Evolutionary conservation across 805 yeast genomes (phyloP).

Genomic region (Cyberlindnera veronae): DNA sequence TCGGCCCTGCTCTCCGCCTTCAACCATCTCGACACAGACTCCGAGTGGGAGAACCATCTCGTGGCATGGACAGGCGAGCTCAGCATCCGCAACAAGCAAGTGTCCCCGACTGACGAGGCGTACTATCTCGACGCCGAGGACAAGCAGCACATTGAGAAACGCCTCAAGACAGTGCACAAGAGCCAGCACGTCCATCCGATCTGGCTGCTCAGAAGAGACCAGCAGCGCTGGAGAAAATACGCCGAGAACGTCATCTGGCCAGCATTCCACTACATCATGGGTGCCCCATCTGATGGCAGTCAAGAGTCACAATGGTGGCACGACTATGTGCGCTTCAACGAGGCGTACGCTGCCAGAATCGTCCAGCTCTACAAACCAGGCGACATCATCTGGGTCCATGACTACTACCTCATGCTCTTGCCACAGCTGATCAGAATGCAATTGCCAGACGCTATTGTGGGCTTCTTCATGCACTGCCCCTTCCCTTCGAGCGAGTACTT

Average conservation of each 20-base stretch:
- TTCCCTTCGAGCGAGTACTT: constrained; percentile 95
- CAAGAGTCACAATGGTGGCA: constrained; percentile 78
- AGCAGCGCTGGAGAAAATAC: constrained; percentile 79
- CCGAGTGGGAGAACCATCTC: constrained; percentile 83
- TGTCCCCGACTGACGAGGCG: constrained; percentile 46
- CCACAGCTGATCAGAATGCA: constrained; percentile 77
- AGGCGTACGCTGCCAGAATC: constrained; percentile 81
- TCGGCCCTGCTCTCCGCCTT: constrained; percentile 80
- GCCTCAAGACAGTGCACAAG: constrained; percentile 43
- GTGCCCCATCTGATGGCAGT: constrained; percentile 64
- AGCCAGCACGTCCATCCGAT: constrained; percentile 72
- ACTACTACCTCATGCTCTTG: constrained; percentile 83
- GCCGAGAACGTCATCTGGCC: constrained; percentile 95
- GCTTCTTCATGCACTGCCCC: constrained; percentile 91
- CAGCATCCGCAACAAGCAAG: constrained; percentile 18
- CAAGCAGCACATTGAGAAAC: constrained; percentile 45
- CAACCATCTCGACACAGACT: constrained; percentile 54
- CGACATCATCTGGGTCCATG: constrained; percentile 92
- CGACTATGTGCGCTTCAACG: constrained; percentile 87
- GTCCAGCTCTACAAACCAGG: constrained; percentile 76
- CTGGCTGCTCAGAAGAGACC: constrained; percentile 80
- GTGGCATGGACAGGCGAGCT: constrained; percentile 97
- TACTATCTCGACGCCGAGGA: constrained; percentile 55
- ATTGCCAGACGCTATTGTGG: constrained; percentile 82
- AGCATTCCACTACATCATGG: constrained; percentile 87